These are phyloP conservation scores for Vitis riparia DNA, from an alignment of 164 flowering plant species.

Conservation along the genomic window DNA sequence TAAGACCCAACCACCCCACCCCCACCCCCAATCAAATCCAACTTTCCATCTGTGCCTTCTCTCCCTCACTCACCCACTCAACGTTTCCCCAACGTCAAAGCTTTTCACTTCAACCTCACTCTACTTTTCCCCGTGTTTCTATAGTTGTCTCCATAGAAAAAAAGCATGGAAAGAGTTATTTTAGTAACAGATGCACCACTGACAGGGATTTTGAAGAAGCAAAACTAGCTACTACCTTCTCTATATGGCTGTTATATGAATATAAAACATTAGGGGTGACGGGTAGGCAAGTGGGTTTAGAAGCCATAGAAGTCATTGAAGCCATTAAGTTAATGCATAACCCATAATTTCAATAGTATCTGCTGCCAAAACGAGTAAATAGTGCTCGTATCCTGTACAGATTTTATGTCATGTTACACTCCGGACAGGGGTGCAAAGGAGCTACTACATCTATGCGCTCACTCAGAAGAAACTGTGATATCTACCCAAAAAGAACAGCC, in stretches of 20 bases:
- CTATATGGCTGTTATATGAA: too few species aligned
- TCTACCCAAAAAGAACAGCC: slow-evolving; percentile 1
- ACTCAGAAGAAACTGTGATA: not conserved
- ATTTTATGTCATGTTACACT: slow-evolving; percentile 4
- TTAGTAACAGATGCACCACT: not conserved
- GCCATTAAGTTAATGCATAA: not conserved
- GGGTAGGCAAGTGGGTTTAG: not conserved
- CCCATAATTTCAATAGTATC: slow-evolving; percentile 11
- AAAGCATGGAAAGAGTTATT: too few species aligned
- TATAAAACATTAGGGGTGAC: too few species aligned
- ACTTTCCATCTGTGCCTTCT: too few species aligned
- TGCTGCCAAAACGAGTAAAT: not conserved
- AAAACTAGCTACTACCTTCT: not conserved
- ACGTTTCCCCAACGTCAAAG: too few species aligned
- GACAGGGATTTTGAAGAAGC: not conserved
- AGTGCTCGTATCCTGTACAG: slow-evolving; percentile 21
- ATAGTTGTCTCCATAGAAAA: too few species aligned
- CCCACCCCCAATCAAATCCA: too few species aligned
- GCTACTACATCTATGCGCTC: slow-evolving; percentile 12
- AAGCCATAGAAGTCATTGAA: too few species aligned
- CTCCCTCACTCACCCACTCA: too few species aligned
- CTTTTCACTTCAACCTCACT: too few species aligned
- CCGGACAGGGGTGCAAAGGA: not conserved
- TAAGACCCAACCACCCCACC: too few species aligned
- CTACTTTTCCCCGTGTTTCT: too few species aligned